Base-by-base conservation (phyloP, 345 rosid species). In the Mangifera indica region DNA sequence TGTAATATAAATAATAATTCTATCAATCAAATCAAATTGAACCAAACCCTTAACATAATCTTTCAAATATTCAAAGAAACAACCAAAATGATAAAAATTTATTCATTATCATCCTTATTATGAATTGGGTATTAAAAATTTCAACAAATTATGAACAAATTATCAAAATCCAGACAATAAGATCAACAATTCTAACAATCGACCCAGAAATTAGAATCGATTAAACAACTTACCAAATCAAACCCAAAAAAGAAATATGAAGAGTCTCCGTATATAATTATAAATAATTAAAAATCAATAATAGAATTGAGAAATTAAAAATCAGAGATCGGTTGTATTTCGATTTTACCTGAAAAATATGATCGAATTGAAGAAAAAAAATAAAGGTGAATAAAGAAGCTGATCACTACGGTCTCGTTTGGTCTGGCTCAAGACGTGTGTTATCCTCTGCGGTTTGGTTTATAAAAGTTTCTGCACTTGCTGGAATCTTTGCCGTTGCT, bases 331-430 rank as follows among this genome's bases (percentile, higher is more conserved):
- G 8, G 9, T 21, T 40, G 7, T 11, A 21, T 6, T 67, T 37
- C 8, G 42, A 37, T 37, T 20, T 67, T 66, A 68, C 72, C 62
- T 54, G 67, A 7, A 21, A 65, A 15, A 15, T 48, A 24, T 49
- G 24, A 48, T 48, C 9, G 56, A 65, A 17, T 48, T 48, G 56
- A 24, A 29, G 7, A 58, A 4, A 15, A 7, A 32, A 32, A 18
- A 1, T 46, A 10, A 65, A 64, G 14, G 9, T 7, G 20, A 37
- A 13, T 2, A 20, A 20, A 53, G 59, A n/a, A n/a, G 15, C 53
- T 53, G 49, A 29, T 53, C 11, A 42, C 20, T 7, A 34, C n/a
- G n/a, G n/a, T n/a, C n/a, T n/a, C n/a, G n/a, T n/a, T 46, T 13
- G 7, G 42, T 37, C 42, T 7, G 8, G 42, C 29, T n/a, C 51